Evolutionary conservation across 306 rosid genomes (phyloP), one percentile per base, ranked within the genome.

Genomic region (barrel medic (Medicago truncatula)): DNA sequence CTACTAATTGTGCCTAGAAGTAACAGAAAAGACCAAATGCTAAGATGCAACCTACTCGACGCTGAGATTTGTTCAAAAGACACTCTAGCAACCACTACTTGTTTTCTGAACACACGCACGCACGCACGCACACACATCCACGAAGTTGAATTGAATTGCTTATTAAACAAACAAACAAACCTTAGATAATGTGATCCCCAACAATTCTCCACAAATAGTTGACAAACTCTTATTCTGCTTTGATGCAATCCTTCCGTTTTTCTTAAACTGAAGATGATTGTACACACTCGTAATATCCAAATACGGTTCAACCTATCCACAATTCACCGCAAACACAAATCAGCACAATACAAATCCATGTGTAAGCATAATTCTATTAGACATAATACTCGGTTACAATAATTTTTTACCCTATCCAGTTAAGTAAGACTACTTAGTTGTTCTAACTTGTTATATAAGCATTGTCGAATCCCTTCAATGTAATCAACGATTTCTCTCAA

Each of bases 121-220:
- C n/a, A n/a, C n/a, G n/a, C n/a, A n/a, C n/a, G n/a, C n/a, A 58
- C 41, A 58, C 17, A 6, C 5, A 39, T 21, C 31, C 4, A 28
- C 23, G 2, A 3, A 60, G 58, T 16, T 67, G 69, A 69, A 15
- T 17, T 71, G 61, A 69, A 15, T 23, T 28, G 40, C 64, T 70
- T 31, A 76, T 28, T 41, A 23, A 82, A 76, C 23, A 61, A 67
- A 50, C 89, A 84, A 67, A 52, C 90, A 86, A 84, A 92, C 97
- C 97, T 94, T 94, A 15, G 95, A 90, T 76, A 94, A 92, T 52
- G 95, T 67, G 63, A 86, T 73, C 71, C 89, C 96, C 85, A 91
- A 70, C 31, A 91, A 63, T 85, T 94, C 96, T 75, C 81, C 84
- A 78, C 92, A 92, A 73, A 91, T 87, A 61, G 86, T 86, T 57